Evolutionary conservation across 441 rosid species (phyloP).

Genomic region (Mallotus repandus): DNA sequence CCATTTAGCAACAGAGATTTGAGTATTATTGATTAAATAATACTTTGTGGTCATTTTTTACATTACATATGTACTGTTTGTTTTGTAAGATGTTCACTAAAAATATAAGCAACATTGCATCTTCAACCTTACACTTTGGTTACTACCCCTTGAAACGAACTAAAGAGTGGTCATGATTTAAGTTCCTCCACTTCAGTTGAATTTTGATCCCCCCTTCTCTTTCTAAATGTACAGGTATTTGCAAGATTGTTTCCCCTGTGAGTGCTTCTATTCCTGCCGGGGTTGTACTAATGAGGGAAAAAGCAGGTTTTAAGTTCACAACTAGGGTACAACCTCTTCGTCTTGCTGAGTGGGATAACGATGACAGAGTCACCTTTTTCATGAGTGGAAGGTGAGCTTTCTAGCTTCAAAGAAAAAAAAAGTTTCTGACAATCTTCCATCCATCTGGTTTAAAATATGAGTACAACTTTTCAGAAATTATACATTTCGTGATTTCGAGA

Average conservation of each 20-base stretch:
- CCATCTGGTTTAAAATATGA: slow-evolving; percentile 29
- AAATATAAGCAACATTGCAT: neutral
- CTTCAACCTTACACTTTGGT: neutral
- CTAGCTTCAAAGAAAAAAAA: slow-evolving; percentile 12
- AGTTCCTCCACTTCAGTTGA: neutral
- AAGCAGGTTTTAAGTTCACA: slow-evolving; percentile 89
- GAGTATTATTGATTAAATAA: neutral
- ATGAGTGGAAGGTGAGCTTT: slow-evolving; percentile 93
- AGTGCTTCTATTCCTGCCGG: slow-evolving; percentile 95
- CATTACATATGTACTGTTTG: neutral
- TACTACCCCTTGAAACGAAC: neutral
- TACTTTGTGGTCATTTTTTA: neutral
- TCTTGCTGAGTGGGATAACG: slow-evolving; percentile 94
- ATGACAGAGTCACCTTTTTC: slow-evolving; percentile 94
- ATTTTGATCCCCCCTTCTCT: neutral
- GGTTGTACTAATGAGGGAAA: slow-evolving; percentile 81
- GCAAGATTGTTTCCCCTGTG: slow-evolving; percentile 91
- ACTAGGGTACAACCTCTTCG: slow-evolving; percentile 99
- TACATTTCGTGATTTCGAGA: slow-evolving; percentile 95
- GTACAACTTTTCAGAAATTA: slow-evolving; percentile 71
- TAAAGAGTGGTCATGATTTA: neutral
- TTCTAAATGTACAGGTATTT: slow-evolving; percentile 56
- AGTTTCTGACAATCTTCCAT: slow-evolving; percentile 8
- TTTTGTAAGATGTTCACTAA: neutral
- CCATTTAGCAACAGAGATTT: neutral